Evolutionary conservation across 768 basidiomycete species (phyloP).

Genomic region (Rhizopogon rudus): DNA sequence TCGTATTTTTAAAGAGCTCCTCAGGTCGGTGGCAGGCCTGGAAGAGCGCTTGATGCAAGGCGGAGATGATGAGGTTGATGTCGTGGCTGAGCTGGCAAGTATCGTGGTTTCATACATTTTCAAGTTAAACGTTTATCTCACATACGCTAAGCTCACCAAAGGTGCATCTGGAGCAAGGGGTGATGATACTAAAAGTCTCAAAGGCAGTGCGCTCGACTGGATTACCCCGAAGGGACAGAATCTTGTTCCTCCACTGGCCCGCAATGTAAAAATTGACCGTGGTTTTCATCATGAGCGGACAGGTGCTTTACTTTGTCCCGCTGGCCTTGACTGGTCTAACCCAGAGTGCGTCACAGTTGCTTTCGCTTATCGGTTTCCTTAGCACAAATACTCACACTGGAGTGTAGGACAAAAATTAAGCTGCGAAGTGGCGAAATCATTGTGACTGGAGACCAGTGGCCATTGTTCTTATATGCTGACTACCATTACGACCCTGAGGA

Average conservation of each 20-base stretch:
- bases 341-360: conserved; percentile 4
- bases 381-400: not conserved
- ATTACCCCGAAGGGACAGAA: conserved; percentile 15
- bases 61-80: conserved; percentile 9
- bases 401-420: not conserved
- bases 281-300: conserved; percentile 16
- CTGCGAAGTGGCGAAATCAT: conserved; percentile 8
- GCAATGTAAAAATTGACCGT: conserved; percentile 10
- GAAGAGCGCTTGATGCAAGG: conserved; percentile 9
- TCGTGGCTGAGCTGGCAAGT: conserved; percentile 14
- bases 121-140: not conserved
- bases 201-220: conserved; percentile 19
- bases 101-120: not conserved
- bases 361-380: not conserved
- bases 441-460: conserved; percentile 22
- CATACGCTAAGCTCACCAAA: conserved; percentile 20
- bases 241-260: conserved; percentile 1
- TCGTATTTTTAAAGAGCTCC: conserved; percentile 8
- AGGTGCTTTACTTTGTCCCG: conserved; percentile 17
- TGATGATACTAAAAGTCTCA: conserved; percentile 13
- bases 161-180: conserved; percentile 13
- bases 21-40: conserved; percentile 10
- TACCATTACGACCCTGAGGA: conserved; percentile 16
- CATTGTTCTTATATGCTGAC: conserved; percentile 14
- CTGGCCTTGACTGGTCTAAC: conserved; percentile 15